Conservation (phyloP, 179 eudicot species). For the Spergularia azorica region DNA sequence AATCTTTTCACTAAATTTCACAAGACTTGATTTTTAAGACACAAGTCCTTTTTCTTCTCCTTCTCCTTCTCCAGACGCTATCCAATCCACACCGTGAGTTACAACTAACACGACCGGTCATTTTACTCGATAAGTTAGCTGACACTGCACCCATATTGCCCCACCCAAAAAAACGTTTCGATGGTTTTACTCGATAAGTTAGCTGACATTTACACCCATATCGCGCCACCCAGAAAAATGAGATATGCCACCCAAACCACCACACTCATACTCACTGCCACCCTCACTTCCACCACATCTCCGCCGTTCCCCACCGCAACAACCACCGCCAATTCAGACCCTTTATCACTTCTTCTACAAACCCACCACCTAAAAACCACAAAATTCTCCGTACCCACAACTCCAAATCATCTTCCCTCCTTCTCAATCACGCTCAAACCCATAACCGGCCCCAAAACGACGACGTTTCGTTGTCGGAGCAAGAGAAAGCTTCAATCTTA, state of each 20-base stretch:
- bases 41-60: too few species aligned
- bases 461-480: constrained; percentile 24
- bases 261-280: constrained; percentile 21
- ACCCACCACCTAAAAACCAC: constrained; percentile 18
- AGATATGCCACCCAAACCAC: constrained; percentile 18
- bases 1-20: too few species aligned
- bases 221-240: too few species aligned
- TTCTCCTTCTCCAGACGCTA: too few species aligned
- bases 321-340: constrained; percentile 13
- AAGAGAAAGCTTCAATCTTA: constrained; percentile 48
- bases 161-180: too few species aligned
- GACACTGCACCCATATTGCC: too few species aligned
- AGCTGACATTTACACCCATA: too few species aligned
- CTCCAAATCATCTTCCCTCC: constrained; percentile 55
- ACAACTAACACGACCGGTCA: too few species aligned
- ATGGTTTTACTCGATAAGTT: too few species aligned
- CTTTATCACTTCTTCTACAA: constrained; percentile 5
- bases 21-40: too few species aligned
- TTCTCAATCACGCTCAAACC: constrained; percentile 28
- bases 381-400: constrained; percentile 61
- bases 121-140: too few species aligned
- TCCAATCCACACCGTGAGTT: too few species aligned
- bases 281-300: constrained; percentile 23
- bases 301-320: constrained; percentile 24
- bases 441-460: constrained; percentile 25